Base-by-base conservation (phyloP, 148 eudicot genomes). In the Cornus suecica region DNA sequence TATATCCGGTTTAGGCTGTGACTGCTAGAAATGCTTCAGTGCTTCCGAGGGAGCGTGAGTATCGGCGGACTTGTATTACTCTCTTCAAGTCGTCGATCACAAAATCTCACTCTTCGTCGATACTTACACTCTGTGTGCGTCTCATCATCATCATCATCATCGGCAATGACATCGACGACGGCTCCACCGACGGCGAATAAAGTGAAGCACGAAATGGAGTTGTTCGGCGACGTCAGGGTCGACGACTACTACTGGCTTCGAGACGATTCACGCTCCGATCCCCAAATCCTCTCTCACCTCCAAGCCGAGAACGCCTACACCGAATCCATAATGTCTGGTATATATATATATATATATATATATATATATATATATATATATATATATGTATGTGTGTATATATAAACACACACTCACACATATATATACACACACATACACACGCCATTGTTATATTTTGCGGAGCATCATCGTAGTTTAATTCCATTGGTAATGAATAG, bases 211-310 rank as follows among this genome's bases (percentile, higher is more conserved):
- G 86, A 83, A 28, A 83, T 94, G 86, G 94, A 88, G 85, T 63
- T 88, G 92, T 94, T 94, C 77, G 94, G 94, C 25, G 98, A 94
- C 73, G 83, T 87, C 0, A 88, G 98, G 63, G 79, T 85, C 37
- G 98, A 94, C 56, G 58, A 89, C 73, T 94, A 92, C 79, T 94
- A 92, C 84, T 94, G 97, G 98, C 86, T 94, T 10, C 87, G 97
- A 5, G 98, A 92, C 34, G 97, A 94, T 79, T 85, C 97, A 64
- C 88, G 96, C 54, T 80, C 95, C 4, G 81, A 92, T 41, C 83
- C 98, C 23, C 81, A 86, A 14, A 73, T 94, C 10, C 84, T 94
- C 66, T 80, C 87, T 37, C 79, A 94, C 77, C 92, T 94, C 25
- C 76, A 79, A 11, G 73, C 81, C 4, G 98, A 92, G 81, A 94